Conservation (phyloP, 306 rosid genomes). For the Rosa lucieae region DNA sequence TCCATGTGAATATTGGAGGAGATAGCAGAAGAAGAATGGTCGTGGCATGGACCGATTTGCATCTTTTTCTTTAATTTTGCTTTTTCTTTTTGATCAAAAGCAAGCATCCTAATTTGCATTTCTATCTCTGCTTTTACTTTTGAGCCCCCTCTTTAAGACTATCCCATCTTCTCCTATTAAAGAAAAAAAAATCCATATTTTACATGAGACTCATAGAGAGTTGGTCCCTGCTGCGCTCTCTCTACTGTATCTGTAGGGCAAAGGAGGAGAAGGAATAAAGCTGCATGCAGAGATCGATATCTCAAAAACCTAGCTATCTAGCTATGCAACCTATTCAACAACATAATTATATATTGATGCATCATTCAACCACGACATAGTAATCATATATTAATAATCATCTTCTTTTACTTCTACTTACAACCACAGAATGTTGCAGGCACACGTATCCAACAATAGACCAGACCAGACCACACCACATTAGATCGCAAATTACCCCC, state of each 20-base stretch:
- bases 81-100: constrained; percentile 49
- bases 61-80: constrained; percentile 24
- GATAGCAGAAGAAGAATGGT: not conserved
- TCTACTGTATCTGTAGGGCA: constrained; percentile 44
- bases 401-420: constrained; percentile 59
- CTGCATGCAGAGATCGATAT: constrained; percentile 11
- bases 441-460: constrained; percentile 52
- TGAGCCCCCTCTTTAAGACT: constrained; percentile 74
- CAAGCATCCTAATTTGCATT: not conserved
- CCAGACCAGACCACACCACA: not conserved
- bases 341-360: constrained; percentile 53
- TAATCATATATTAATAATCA: constrained; percentile 85
- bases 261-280: constrained; percentile 77
- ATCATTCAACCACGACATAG: constrained; percentile 48
- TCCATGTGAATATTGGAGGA: constrained; percentile 42
- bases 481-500: not conserved
- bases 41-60: not conserved
- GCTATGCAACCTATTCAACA: constrained; percentile 54
- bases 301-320: not conserved
- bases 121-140: constrained; percentile 53
- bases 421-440: constrained; percentile 53
- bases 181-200: constrained; percentile 15
- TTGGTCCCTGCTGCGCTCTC: constrained; percentile 49
- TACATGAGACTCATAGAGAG: constrained; percentile 24
- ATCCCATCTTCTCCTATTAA: constrained; percentile 48